Evolutionary conservation across 2,329 filamentous ascomycete genomes (phyloP).

Genomic region (Dactylellina sp.): DNA sequence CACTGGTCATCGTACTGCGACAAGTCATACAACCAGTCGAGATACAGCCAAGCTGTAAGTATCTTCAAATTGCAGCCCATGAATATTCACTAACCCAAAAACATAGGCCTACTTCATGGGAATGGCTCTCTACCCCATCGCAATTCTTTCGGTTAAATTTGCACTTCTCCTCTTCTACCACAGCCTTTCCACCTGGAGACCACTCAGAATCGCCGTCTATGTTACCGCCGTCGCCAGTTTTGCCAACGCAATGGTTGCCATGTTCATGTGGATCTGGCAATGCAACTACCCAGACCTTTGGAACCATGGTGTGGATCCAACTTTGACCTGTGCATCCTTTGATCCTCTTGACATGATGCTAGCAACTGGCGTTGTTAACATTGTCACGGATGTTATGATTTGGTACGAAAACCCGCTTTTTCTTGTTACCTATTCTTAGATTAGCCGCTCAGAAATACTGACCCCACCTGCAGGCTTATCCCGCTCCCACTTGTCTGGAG

Average conservation of each 20-base stretch:
- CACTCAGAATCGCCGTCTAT: constrained; percentile 52
- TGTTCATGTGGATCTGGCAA: constrained; percentile 56
- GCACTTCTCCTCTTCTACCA: constrained; percentile 52
- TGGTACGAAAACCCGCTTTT: constrained; percentile 42
- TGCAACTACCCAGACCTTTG: constrained; percentile 54
- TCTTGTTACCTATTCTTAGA: constrained; percentile 24
- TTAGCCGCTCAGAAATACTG: constrained; percentile 34
- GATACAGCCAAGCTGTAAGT: constrained; percentile 40
- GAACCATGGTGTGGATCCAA: constrained; percentile 53
- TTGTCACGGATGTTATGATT: constrained; percentile 55
- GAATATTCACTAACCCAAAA: constrained; percentile 3
- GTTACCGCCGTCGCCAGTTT: constrained; percentile 44
- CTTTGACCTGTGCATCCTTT: constrained; percentile 34
- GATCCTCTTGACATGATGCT: constrained; percentile 36
- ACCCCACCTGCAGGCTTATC: constrained; percentile 43
- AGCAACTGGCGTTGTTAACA: constrained; percentile 48
- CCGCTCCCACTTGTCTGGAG: constrained; percentile 56
- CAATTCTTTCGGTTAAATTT: constrained; percentile 51
- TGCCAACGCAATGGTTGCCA: constrained; percentile 43
- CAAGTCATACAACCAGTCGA: constrained; percentile 41
- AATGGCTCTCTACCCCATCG: constrained; percentile 55
- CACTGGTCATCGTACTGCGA: constrained; percentile 43
- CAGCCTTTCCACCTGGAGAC: constrained; percentile 52
- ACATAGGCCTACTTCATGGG: constrained; percentile 48
- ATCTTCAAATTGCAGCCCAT: constrained; percentile 3